Evolutionary conservation across 148 eudicot genomes (phyloP).

Genomic region (Vaccinium vitisidaea): DNA sequence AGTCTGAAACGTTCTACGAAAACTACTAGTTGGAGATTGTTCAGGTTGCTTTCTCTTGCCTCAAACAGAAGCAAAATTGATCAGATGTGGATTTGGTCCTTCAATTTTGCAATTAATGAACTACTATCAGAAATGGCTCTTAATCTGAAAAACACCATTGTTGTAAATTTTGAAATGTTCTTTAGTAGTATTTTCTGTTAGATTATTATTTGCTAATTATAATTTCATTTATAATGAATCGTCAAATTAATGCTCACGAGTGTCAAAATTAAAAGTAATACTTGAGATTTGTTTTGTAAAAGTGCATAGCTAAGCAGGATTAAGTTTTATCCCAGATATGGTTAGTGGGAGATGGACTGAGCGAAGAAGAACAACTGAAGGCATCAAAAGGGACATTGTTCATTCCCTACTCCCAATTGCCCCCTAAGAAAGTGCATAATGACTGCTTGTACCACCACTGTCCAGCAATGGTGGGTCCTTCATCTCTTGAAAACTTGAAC

Average conservation of each 20-base stretch:
- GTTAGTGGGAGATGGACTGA: slow-evolving; percentile 49
- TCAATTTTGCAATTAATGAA: not conserved
- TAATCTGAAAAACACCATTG: not conserved
- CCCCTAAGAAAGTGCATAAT: slow-evolving; percentile 42
- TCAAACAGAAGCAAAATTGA: not conserved
- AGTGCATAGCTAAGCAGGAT: not conserved
- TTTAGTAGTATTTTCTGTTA: not conserved
- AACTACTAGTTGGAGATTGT: not conserved
- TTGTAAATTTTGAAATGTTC: not conserved
- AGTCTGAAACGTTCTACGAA: not conserved
- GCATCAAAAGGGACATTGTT: slow-evolving; percentile 51
- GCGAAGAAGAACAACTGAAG: slow-evolving; percentile 35
- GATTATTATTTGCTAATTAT: not conserved
- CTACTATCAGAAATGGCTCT: not conserved
- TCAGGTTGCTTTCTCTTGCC: not conserved
- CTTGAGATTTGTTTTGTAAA: not conserved
- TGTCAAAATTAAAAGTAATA: not conserved
- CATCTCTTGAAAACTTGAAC: slow-evolving; percentile 55
- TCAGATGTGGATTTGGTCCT: not conserved
- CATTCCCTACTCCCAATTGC: slow-evolving; percentile 45
- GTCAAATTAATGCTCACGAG: not conserved
- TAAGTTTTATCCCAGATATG: slow-evolving; percentile 26
- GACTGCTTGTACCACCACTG: slow-evolving; percentile 47
- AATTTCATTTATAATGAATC: not conserved
- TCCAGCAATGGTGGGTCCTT: slow-evolving; percentile 62